These are phyloP conservation scores for Claviceps monticola DNA, from an alignment of 2,329 filamentous ascomycete species.

Conservation along the genomic window DNA sequence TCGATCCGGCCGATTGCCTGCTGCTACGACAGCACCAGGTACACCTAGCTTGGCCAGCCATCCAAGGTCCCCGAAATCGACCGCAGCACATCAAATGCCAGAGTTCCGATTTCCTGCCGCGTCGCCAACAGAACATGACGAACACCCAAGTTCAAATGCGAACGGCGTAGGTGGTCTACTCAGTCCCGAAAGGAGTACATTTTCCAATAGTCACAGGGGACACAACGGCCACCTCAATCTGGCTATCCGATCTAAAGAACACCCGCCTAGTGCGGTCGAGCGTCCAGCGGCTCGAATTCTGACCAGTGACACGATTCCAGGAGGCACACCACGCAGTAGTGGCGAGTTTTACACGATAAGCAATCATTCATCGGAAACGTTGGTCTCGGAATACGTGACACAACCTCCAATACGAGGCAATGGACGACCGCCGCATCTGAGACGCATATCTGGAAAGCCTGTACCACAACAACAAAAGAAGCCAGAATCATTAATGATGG, in stretches of 20 bases:
- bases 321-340: slow-evolving; percentile 75
- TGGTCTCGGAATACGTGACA: slow-evolving; percentile 75
- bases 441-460: slow-evolving; percentile 31
- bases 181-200: slow-evolving; percentile 22
- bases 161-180: slow-evolving; percentile 24
- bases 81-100: slow-evolving; percentile 21
- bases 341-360: slow-evolving; percentile 90
- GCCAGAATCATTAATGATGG: slow-evolving; percentile 89
- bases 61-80: slow-evolving; percentile 24
- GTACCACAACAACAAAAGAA: slow-evolving; percentile 30
- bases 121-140: slow-evolving; percentile 25
- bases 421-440: slow-evolving; percentile 29
- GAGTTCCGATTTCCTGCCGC: slow-evolving; percentile 44
- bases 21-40: slow-evolving; percentile 29
- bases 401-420: slow-evolving; percentile 25
- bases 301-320: slow-evolving; percentile 59
- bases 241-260: slow-evolving; percentile 28
- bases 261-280: slow-evolving; percentile 39
- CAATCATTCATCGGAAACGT: slow-evolving; percentile 87
- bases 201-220: slow-evolving; percentile 14
- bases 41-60: slow-evolving; percentile 26
- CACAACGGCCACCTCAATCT: slow-evolving; percentile 15
- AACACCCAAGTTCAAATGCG: slow-evolving; percentile 13
- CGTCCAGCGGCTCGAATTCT: slow-evolving; percentile 52
- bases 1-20: slow-evolving; percentile 25